A percentile compares a stretch with the other conserved stretches of the same genome.
These are phyloP conservation scores for Penicillium sclerotigenum DNA, from an alignment of 2,329 filamentous ascomycete species.

Conservation along the genomic window DNA sequence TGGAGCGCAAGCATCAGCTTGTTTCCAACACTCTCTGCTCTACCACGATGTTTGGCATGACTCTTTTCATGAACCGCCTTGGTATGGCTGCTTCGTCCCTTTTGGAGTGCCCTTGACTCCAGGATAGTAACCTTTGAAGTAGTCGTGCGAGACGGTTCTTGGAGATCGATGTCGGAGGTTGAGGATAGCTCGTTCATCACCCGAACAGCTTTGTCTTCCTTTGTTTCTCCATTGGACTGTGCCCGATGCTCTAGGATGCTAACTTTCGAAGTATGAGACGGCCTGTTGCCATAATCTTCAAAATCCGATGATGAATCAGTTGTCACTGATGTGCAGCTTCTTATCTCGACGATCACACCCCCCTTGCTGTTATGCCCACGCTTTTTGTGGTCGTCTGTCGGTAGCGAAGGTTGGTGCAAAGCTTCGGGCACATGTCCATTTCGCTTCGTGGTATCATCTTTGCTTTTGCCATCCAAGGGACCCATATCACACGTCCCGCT, in stretches of 20 bases:
- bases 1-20: constrained; percentile 9
- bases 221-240: not conserved
- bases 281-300: not conserved
- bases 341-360: constrained; percentile 8
- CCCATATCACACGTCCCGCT: not conserved
- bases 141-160: not conserved
- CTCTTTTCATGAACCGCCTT: not conserved
- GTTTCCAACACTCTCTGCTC: constrained; percentile 4
- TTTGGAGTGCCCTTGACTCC: not conserved
- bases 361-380: not conserved
- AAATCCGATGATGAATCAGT: not conserved
- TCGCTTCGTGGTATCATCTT: not conserved
- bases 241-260: constrained; percentile 5
- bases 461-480: not conserved
- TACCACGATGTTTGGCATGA: not conserved
- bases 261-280: constrained; percentile 1
- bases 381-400: not conserved
- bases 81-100: not conserved
- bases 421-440: not conserved
- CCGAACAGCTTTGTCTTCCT: not conserved
- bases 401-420: not conserved
- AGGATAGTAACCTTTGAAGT: constrained; percentile 1
- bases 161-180: not conserved
- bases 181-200: not conserved
- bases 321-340: constrained; percentile 6